phyloP scores from a whole-genome alignment of 805 yeast genomes.

The Brettanomyces bruxellensis region DNA sequence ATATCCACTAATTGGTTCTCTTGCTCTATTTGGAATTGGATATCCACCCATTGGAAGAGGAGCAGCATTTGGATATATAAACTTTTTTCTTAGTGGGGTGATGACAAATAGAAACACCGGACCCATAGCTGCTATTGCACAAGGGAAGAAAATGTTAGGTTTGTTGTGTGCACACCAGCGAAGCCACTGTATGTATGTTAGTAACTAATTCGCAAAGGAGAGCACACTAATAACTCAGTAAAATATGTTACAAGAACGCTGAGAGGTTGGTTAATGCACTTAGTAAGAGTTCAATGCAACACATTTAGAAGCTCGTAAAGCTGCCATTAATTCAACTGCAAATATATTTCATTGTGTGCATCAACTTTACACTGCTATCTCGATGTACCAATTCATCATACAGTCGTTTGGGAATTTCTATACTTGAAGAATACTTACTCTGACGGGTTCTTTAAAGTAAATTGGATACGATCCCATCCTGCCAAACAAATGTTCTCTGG shows the following conservation, averaged over 20 bases:
- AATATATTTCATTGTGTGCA: no score
- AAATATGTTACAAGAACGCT: no score
- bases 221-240: background rate
- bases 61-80: slow-evolving; percentile 52
- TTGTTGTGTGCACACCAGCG: slow-evolving; percentile 69
- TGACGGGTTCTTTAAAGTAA: slow-evolving; percentile 52
- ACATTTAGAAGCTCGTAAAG: no score
- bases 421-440: slow-evolving; percentile 34
- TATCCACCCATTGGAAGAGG: slow-evolving; percentile 52
- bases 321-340: no score
- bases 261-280: background rate
- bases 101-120: slow-evolving; percentile 52
- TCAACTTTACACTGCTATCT: no score
- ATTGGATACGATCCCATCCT: slow-evolving; percentile 34
- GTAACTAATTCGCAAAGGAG: background rate
- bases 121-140: slow-evolving; percentile 55
- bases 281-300: no score
- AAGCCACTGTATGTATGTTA: slow-evolving; percentile 39
- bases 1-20: slow-evolving; percentile 43
- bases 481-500: background rate
- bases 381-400: no score
- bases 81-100: slow-evolving; percentile 64
- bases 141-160: slow-evolving; percentile 65
- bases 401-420: no score
- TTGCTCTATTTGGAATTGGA: slow-evolving; percentile 46